Evolutionary conservation across 495 filamentous ascomycete genomes (phyloP).

Genomic region (Penicillium flavigenum): DNA sequence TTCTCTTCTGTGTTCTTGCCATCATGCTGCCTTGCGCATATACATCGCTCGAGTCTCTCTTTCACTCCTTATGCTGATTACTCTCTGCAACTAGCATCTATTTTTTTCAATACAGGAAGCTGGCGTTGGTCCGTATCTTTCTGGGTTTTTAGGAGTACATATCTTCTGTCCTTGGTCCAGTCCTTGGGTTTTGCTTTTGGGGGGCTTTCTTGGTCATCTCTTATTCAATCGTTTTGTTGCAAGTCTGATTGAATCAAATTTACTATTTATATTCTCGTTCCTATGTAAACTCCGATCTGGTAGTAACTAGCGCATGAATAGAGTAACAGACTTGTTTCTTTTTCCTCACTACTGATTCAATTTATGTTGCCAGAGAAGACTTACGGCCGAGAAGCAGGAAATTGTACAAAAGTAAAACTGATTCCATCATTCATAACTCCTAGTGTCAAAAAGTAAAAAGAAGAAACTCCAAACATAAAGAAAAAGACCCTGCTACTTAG

Average conservation of each 20-base stretch:
- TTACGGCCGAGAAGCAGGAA: background rate
- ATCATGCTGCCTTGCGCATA: slow-evolving; percentile 6
- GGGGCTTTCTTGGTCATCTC: background rate
- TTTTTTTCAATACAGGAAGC: slow-evolving; percentile 32
- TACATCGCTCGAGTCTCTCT: slow-evolving; percentile 16
- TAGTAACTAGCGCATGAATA: background rate
- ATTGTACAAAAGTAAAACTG: slow-evolving; percentile 7
- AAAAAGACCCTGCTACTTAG: slow-evolving; percentile 13
- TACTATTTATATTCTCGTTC: background rate
- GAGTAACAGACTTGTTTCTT: background rate
- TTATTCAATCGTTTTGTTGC: background rate
- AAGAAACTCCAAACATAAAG: slow-evolving; percentile 11
- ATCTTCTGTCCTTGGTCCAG: background rate
- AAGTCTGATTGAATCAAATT: background rate
- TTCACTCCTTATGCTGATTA: background rate
- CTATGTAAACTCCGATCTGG: background rate
- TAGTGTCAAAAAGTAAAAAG: slow-evolving; percentile 14
- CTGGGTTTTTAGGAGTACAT: background rate
- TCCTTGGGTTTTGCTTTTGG: background rate
- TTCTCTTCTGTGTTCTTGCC: background rate
- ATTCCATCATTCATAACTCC: slow-evolving; percentile 30
- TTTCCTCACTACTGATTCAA: background rate
- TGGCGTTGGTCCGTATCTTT: slow-evolving; percentile 23
- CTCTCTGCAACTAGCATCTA: slow-evolving; percentile 12
- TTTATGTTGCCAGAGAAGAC: background rate